Evolutionary conservation across 805 yeast genomes (phyloP).

Genomic region (Wickerhamomyces canadensis): DNA sequence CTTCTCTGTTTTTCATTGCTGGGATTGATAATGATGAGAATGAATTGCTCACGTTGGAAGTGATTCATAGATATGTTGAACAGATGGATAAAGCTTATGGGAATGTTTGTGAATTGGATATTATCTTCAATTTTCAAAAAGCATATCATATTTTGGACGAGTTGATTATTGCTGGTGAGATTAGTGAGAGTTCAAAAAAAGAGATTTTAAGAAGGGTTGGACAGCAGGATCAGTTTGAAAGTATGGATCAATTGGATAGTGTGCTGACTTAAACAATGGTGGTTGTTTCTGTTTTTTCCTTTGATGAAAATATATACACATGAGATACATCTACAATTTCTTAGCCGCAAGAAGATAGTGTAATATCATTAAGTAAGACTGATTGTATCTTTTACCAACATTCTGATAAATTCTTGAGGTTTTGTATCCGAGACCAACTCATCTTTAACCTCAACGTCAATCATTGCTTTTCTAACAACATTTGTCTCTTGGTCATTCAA

Average conservation of each 20-base stretch:
- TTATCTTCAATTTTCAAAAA: constrained; percentile 90
- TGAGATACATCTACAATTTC: too few species aligned
- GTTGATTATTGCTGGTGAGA: constrained; percentile 78
- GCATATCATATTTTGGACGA: constrained; percentile 93
- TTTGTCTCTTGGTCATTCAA: constrained; percentile 27
- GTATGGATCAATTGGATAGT: constrained; percentile 55
- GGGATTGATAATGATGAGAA: constrained; percentile 83
- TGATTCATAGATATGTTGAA: constrained; percentile 90
- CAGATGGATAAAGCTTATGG: constrained; percentile 95
- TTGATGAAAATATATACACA: too few species aligned
- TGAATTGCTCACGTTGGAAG: constrained; percentile 79
- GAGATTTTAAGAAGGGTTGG: constrained; percentile 74
- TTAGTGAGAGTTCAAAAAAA: constrained; percentile 76
- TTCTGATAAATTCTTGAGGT: constrained; percentile 28
- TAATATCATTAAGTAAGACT: too few species aligned
- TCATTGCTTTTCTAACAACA: constrained; percentile 19
- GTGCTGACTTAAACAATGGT: constrained; percentile 34
- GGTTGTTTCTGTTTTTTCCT: too few species aligned
- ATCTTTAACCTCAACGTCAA: constrained; percentile 21
- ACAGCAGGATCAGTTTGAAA: constrained; percentile 84
- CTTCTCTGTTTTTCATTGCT: constrained; percentile 84
- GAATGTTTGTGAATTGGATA: constrained; percentile 93
- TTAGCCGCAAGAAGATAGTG: too few species aligned
- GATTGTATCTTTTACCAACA: constrained; percentile 23
- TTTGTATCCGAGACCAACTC: constrained; percentile 22